A percentile compares a stretch with the other conserved stretches of the same genome.
Evolutionary conservation across 1,139 yeast species (phyloP).

Genomic region (Pichia sp.): DNA sequence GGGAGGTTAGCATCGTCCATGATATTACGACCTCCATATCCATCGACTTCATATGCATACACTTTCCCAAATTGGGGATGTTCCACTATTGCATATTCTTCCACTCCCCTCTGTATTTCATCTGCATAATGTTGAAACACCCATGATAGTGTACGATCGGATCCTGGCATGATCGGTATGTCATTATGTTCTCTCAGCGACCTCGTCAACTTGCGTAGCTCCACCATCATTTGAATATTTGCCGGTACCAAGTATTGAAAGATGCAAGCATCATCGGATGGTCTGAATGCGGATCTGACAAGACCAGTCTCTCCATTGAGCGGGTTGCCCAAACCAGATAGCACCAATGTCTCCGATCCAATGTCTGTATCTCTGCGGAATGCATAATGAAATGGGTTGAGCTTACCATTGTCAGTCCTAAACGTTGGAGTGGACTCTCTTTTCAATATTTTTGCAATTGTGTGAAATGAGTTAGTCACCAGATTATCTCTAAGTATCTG

Average conservation of each 20-base stretch:
- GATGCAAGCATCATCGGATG: slow-evolving; percentile 84
- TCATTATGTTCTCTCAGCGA: slow-evolving; percentile 10
- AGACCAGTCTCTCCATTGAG: slow-evolving; percentile 66
- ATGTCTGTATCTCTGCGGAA: slow-evolving; percentile 69
- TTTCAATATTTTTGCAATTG: slow-evolving; percentile 44
- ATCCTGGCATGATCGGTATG: slow-evolving; percentile 4
- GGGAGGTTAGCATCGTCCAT: slow-evolving; percentile 96
- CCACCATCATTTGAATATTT: slow-evolving; percentile 69
- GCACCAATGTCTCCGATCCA: slow-evolving; percentile 75
- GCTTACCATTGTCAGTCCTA: slow-evolving; percentile 43
- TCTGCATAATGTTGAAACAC: slow-evolving; percentile 32
- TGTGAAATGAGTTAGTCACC: slow-evolving; percentile 59
- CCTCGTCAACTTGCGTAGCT: slow-evolving; percentile 31
- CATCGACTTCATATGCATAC: slow-evolving; percentile 85
- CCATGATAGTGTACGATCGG: slow-evolving; percentile 1
- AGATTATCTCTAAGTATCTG: slow-evolving; percentile 40
- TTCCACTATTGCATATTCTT: slow-evolving; percentile 52
- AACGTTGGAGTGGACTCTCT: slow-evolving; percentile 64
- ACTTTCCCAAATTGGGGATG: slow-evolving; percentile 71
- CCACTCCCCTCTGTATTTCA: slow-evolving; percentile 49
- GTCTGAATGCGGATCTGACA: slow-evolving; percentile 81
- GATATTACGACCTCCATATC: slow-evolving; percentile 63
- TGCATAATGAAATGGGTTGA: slow-evolving; percentile 45
- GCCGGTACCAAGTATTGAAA: slow-evolving; percentile 82
- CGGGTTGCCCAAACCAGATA: slow-evolving; percentile 80